Evolutionary conservation across 108 stramenopile genomes (phyloP), one percentile per base, ranked within the genome.

Genomic region (Conticribra guillardii): DNA sequence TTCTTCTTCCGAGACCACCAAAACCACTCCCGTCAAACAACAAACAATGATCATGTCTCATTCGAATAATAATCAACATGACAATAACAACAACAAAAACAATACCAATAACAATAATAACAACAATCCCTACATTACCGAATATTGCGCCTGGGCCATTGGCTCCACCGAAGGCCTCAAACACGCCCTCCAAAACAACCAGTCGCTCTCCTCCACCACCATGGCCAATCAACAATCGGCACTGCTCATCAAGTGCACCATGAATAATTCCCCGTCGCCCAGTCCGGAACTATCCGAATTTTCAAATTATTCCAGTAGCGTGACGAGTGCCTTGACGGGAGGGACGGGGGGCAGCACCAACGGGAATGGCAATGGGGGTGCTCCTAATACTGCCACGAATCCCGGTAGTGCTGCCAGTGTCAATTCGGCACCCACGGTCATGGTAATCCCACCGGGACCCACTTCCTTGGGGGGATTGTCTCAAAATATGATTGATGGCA

Each of bases 391-490:
- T 41, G 37, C 27, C 22, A 18, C 46, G 51, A 27, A 21, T 49
- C 1, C 47, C 49, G 16, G 11, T 41, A 41, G 8, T 5, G 23
- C 11, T 4, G 23, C 5, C 51, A 23, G 9, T 7, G 22, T n/a
- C 22, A 21, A 53, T 23, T 7, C 51, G 23, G 15, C 51, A 15
- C 23, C 4, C 9, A 23, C 51, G 19, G 51, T 53, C 51, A 24
- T 41, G 37, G 37, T 41, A 11, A 30, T 30, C 0, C 45, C 59
- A 11, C 19, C 33, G 30, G 32, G 27, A 19, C 67, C 57, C 19
- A 21, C 56, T 0, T 59, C 67, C 24, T 60, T 68, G 57, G 74
- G 67, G 59, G 67, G 67, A 28, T 33, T 75, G 19, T 61, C 46
- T 29, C 52, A 71, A 54, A 60, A 63, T 37, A 47, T 54, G 5